Evolutionary conservation across 495 filamentous ascomycete species (phyloP).

Genomic region (Podospora sp.): DNA sequence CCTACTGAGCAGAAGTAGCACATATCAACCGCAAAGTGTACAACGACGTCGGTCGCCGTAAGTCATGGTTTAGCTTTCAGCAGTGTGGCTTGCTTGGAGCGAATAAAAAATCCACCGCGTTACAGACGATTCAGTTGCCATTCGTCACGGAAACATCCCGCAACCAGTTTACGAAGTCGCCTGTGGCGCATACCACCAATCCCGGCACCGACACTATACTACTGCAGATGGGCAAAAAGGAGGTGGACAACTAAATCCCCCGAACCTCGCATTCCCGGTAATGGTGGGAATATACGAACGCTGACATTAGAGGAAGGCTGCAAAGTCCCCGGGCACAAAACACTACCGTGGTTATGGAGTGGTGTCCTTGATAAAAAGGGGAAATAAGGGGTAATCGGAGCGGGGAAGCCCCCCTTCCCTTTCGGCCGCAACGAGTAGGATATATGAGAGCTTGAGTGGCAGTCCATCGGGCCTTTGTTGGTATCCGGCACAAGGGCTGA

Average conservation of each 20-base stretch:
- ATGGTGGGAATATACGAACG: background rate
- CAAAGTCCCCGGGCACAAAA: background rate
- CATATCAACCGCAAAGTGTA: background rate
- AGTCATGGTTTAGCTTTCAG: background rate
- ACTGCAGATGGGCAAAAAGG: background rate
- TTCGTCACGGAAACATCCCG: too few relatives aligned
- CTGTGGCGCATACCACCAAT: background rate
- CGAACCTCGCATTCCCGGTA: background rate
- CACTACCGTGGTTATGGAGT: background rate
- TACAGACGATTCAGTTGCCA: too few relatives aligned
- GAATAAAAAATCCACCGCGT: too few relatives aligned
- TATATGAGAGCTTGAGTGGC: conserved; percentile 6
- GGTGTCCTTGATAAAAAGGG: background rate
- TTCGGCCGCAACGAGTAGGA: conserved; percentile 9
- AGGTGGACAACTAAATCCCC: background rate
- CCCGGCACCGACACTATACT: background rate
- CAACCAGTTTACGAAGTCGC: background rate
- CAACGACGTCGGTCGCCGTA: background rate
- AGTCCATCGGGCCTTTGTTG: conserved; percentile 9
- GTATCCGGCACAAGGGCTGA: background rate
- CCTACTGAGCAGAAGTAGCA: background rate
- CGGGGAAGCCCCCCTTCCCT: background rate
- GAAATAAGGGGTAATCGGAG: background rate
- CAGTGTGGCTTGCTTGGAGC: background rate
- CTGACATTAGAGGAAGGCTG: background rate